These are phyloP conservation scores for Penicillium waksmanii DNA, from an alignment of 495 filamentous ascomycete genomes.

Conservation along the genomic window DNA sequence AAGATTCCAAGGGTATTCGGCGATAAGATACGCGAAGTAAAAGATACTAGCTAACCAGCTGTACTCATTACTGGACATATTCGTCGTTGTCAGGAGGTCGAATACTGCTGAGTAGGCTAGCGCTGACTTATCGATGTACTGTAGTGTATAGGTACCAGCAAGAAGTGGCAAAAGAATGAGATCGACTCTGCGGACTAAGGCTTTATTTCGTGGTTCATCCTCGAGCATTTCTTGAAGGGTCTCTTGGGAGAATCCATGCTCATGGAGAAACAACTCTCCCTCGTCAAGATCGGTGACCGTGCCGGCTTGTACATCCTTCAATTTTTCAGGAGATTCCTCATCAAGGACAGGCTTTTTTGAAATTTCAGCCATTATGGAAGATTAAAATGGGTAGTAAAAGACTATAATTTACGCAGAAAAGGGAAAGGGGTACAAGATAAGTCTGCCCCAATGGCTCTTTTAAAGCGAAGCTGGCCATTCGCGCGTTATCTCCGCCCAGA, in stretches of 20 bases:
- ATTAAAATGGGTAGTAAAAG: neutral
- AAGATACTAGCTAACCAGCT: conserved; percentile 59
- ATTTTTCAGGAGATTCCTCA: conserved; percentile 13
- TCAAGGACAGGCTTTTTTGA: conserved; percentile 10
- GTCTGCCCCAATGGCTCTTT: neutral
- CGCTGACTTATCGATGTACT: conserved; percentile 46
- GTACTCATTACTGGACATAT: conserved; percentile 43
- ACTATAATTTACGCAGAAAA: neutral
- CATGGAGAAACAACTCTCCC: conserved; percentile 37
- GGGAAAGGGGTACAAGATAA: neutral
- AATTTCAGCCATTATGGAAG: neutral
- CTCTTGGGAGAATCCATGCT: conserved; percentile 33
- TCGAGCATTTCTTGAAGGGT: conserved; percentile 24
- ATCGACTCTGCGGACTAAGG: conserved; percentile 44
- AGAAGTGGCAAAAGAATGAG: conserved; percentile 54
- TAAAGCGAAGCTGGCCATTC: neutral
- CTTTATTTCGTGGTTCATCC: conserved; percentile 29
- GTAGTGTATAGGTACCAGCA: conserved; percentile 51
- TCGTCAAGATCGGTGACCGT: conserved; percentile 37
- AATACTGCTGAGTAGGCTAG: conserved; percentile 42
- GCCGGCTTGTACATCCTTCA: conserved; percentile 31
- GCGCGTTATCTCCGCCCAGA: conserved; percentile 2
- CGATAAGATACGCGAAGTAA: conserved; percentile 55
- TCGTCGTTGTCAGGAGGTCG: conserved; percentile 34
- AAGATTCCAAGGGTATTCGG: conserved; percentile 39